A percentile compares a stretch with the other conserved stretches of the same genome.
Conservation (phyloP, 1,284 basidiomycete species). For the Psilocybe mexicana region DNA sequence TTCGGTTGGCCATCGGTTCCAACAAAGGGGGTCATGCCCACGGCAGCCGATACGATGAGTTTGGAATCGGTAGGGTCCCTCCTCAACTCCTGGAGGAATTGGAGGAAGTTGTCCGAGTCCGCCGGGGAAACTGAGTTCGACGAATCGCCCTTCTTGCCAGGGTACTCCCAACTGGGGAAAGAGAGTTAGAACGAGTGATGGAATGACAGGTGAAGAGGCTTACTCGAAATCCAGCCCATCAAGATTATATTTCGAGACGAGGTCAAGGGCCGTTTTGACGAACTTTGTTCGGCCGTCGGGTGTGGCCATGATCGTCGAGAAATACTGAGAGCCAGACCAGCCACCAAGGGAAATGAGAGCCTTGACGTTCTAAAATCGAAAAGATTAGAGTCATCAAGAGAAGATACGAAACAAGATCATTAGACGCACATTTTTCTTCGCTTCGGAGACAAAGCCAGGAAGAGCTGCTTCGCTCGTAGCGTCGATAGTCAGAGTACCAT, state of each 20-base stretch:
- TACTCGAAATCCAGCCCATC: constrained; percentile 83
- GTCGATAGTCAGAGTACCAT: constrained; percentile 35
- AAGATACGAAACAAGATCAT: background rate
- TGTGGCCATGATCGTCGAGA: constrained; percentile 65
- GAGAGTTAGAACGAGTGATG: background rate
- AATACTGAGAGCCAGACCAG: constrained; percentile 76
- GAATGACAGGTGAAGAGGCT: constrained; percentile 22
- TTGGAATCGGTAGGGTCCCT: constrained; percentile 50
- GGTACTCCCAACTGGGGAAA: constrained; percentile 77
- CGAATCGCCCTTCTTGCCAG: constrained; percentile 58
- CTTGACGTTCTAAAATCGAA: constrained; percentile 48
- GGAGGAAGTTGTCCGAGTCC: constrained; percentile 70
- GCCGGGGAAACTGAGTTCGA: constrained; percentile 59
- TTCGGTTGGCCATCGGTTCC: constrained; percentile 58
- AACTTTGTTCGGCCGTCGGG: constrained; percentile 62
- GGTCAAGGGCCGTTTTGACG: constrained; percentile 57
- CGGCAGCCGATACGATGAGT: constrained; percentile 75
- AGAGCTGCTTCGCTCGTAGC: constrained; percentile 36
- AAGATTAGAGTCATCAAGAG: background rate
- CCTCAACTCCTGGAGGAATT: constrained; percentile 73
- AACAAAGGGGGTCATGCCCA: constrained; percentile 65
- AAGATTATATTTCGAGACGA: constrained; percentile 61
- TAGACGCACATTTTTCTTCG: constrained; percentile 42
- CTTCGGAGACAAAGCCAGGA: constrained; percentile 45
- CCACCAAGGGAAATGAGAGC: constrained; percentile 81